Conservation (phyloP, 2,329 filamentous ascomycete genomes). For the Microsporum canis region DNA sequence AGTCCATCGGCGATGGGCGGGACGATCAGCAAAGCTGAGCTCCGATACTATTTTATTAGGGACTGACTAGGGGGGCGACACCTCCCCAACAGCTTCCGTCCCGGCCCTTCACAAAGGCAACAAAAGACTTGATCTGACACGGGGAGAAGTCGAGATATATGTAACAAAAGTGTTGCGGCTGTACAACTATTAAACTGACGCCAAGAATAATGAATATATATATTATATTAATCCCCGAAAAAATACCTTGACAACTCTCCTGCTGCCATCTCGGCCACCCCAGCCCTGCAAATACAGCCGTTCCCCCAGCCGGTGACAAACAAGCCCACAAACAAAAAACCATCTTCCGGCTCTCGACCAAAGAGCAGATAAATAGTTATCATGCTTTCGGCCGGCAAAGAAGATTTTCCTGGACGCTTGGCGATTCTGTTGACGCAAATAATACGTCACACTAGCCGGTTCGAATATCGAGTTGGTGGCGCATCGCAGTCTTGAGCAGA, state of each 20-base stretch:
- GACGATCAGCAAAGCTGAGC: background rate
- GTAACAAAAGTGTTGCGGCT: background rate
- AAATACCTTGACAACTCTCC: background rate
- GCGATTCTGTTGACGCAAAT: background rate
- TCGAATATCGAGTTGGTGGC: background rate
- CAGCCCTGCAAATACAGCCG: background rate
- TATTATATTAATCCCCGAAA: background rate
- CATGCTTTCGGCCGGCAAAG: background rate
- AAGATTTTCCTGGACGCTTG: background rate
- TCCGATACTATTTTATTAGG: background rate
- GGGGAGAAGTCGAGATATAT: background rate
- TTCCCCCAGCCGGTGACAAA: background rate
- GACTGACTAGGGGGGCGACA: background rate
- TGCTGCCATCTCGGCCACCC: background rate
- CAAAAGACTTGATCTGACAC: background rate
- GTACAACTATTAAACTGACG: background rate
- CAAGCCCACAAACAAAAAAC: background rate
- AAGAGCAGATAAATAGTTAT: background rate
- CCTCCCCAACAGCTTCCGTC: background rate
- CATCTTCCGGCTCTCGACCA: background rate
- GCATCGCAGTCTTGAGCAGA: background rate
- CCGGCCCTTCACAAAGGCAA: background rate
- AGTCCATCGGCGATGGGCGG: background rate
- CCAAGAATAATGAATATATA: background rate
- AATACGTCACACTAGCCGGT: constrained; percentile 2